Base-by-base conservation (phyloP, 192 early-diverging fungal species). In the Coemansia sp. region DNA sequence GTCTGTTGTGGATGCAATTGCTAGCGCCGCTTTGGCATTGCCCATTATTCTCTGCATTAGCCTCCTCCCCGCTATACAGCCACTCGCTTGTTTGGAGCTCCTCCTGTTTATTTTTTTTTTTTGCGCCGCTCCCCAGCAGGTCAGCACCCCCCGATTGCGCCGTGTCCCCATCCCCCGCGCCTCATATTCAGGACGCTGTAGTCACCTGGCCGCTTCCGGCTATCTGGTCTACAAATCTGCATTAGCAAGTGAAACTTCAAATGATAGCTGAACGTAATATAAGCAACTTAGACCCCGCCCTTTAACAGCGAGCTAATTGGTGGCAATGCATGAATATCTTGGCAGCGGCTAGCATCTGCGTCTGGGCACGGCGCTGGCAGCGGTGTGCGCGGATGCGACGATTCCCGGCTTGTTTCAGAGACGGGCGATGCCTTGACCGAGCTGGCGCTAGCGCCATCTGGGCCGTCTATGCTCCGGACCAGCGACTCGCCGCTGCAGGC, bases 221-320 rank as follows among this genome's bases (percentile, higher is more conserved):
- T 43, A 20, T 27, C 22, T 29, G 38, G 39, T 41, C 59, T 39
- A 7, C 59, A 27, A 59, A 39, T 15, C 29, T 40, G 59, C 39
- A 60, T 60, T 41, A 11, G 22, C 49, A 53, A 53, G n/a, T n/a
- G n/a, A n/a, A n/a, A n/a, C n/a, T n/a, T n/a, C n/a, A n/a, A n/a
- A n/a, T n/a, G n/a, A n/a, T n/a, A n/a, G n/a, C n/a, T n/a, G n/a
- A n/a, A n/a, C n/a, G n/a, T n/a, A n/a, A n/a, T n/a, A n/a, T n/a
- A n/a, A n/a, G n/a, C n/a, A n/a, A n/a, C n/a, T n/a, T n/a, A n/a
- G n/a, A n/a, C n/a, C n/a, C n/a, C 32, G 8, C 66, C 64, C 9
- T 66, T 70, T 10, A 82, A 32, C 15, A 82, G 25, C 36, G 73
- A 20, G 14, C 73, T 82, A 31, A 82, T 82, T 0, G 79, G 79